These are phyloP conservation scores for Dothiorella sarmentorum DNA, from an alignment of 2,329 filamentous ascomycete species.

Conservation along the genomic window DNA sequence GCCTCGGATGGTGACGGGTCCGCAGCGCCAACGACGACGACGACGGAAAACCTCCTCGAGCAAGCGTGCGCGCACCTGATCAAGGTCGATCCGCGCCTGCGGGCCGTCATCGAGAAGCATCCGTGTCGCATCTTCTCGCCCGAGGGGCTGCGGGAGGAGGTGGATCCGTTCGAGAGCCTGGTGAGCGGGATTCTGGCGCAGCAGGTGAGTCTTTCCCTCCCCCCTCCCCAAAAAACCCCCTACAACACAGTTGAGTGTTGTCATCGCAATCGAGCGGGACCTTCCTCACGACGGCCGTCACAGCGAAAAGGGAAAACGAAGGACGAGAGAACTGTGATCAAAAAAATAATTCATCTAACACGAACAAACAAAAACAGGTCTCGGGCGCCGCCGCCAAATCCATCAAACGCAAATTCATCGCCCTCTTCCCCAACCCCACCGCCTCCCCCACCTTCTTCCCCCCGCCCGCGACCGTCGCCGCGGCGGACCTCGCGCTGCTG, in stretches of 20 bases:
- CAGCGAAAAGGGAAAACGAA: too few relatives aligned
- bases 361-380: too few relatives aligned
- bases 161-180: constrained; percentile 85
- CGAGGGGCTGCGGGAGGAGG: constrained; percentile 74
- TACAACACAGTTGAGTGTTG: too few relatives aligned
- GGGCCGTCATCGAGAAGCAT: constrained; percentile 68
- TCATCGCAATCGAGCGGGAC: too few relatives aligned
- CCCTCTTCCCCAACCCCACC: constrained; percentile 55
- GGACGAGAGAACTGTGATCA: background rate
- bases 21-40: constrained; percentile 43
- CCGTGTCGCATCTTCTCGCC: constrained; percentile 77
- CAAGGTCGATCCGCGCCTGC: constrained; percentile 67
- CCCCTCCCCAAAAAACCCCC: too few relatives aligned
- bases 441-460: constrained; percentile 57
- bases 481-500: constrained; percentile 61
- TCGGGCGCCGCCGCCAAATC: constrained; percentile 86
- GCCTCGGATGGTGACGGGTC: constrained; percentile 24
- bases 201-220: constrained; percentile 62
- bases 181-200: constrained; percentile 89
- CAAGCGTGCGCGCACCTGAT: constrained; percentile 74
- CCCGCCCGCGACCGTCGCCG: constrained; percentile 67
- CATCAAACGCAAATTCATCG: constrained; percentile 82
- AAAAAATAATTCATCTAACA: background rate
- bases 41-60: constrained; percentile 69
- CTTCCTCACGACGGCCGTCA: too few relatives aligned